Percentiles rank a stretch among this genome's conserved stretches.
These are phyloP conservation scores for Suhomyces bokatorum DNA, from an alignment of 1,139 yeast genomes.

Conservation along the genomic window DNA sequence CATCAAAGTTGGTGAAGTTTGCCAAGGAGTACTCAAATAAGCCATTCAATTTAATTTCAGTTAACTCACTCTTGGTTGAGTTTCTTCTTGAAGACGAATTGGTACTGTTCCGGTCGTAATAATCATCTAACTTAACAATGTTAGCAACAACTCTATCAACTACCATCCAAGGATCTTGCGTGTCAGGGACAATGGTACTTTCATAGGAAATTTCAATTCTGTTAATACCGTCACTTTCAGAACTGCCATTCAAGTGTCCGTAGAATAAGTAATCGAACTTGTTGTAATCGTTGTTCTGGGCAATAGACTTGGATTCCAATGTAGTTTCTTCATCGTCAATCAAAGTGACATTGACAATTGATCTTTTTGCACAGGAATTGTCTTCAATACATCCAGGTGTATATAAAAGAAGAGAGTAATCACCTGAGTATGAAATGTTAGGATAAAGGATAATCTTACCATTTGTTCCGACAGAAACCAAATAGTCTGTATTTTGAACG, in stretches of 20 bases:
- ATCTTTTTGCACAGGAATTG: constrained; percentile 67
- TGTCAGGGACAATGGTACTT: constrained; percentile 29
- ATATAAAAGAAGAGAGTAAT: constrained; percentile 66
- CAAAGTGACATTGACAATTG: constrained; percentile 76
- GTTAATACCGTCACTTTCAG: constrained; percentile 45
- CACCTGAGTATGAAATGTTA: constrained; percentile 70
- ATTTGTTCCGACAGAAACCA: constrained; percentile 32
- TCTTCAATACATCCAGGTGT: constrained; percentile 88
- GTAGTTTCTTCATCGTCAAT: constrained; percentile 47
- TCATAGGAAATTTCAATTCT: constrained; percentile 48
- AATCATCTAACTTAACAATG: constrained; percentile 51
- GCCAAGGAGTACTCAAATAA: constrained; percentile 77
- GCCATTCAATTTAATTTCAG: constrained; percentile 55
- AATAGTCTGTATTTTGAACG: constrained; percentile 27
- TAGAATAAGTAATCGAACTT: constrained; percentile 78
- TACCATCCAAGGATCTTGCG: constrained; percentile 53
- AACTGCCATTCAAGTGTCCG: constrained; percentile 62
- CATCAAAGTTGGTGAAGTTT: constrained; percentile 59
- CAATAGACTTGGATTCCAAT: constrained; percentile 49
- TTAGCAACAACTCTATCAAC: constrained; percentile 69
- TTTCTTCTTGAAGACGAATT: constrained; percentile 24
- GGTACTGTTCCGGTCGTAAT: constrained; percentile 31
- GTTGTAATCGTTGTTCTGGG: constrained; percentile 75
- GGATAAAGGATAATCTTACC: constrained; percentile 65
- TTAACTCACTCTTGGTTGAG: constrained; percentile 23